These are phyloP conservation scores for Lipomyces sp. DNA, from an alignment of 805 yeast species.

Conservation along the genomic window DNA sequence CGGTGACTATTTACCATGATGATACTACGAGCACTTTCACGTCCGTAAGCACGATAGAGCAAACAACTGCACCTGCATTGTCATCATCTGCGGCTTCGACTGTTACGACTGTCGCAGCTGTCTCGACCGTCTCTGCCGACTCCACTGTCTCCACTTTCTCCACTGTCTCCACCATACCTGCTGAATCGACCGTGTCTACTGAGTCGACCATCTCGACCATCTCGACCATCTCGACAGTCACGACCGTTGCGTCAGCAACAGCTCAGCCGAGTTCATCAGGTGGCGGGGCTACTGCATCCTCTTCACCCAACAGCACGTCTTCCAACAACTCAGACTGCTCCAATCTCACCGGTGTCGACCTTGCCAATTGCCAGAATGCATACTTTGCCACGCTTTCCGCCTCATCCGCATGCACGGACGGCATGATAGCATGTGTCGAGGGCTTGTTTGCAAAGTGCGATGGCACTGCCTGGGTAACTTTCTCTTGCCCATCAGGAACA, in stretches of 20 bases:
- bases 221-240: too few relatives aligned
- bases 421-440: constrained; percentile 57
- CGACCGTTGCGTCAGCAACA: not conserved
- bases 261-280: not conserved
- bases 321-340: constrained; percentile 10
- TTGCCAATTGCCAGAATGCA: constrained; percentile 29
- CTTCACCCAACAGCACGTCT: constrained; percentile 14
- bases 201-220: too few relatives aligned
- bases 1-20: not conserved
- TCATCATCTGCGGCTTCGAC: not conserved
- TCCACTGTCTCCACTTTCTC: too few relatives aligned
- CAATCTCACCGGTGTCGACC: constrained; percentile 26
- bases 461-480: constrained; percentile 60
- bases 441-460: constrained; percentile 63
- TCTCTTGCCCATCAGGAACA: constrained; percentile 66
- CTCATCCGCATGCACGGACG: constrained; percentile 45
- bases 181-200: too few relatives aligned
- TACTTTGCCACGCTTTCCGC: constrained; percentile 20
- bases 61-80: not conserved
- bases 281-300: not conserved
- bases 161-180: too few relatives aligned
- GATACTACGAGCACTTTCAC: not conserved
- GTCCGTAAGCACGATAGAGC: not conserved
- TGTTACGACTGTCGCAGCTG: not conserved
- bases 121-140: too few relatives aligned